Evolutionary conservation across 1,284 basidiomycete genomes (phyloP).

Genomic region (Pseudozyma pruni): DNA sequence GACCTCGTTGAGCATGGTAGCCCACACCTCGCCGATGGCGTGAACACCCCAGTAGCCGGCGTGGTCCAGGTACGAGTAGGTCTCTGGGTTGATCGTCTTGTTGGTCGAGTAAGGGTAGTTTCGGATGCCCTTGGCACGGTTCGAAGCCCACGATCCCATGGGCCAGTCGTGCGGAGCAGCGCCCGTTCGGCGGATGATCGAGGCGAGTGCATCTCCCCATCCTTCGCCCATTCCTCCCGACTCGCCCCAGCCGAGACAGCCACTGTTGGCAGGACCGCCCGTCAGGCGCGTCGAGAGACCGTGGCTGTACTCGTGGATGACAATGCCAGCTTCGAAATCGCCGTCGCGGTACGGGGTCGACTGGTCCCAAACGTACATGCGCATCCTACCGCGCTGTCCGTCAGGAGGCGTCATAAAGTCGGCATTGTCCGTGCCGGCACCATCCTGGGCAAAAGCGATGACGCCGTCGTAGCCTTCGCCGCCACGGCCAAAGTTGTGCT

Average conservation of each 20-base stretch:
- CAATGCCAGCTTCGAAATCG: slow-evolving; percentile 77
- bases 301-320: slow-evolving; percentile 73
- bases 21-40: slow-evolving; percentile 95
- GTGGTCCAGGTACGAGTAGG: slow-evolving; percentile 95
- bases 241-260: slow-evolving; percentile 88
- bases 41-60: slow-evolving; percentile 76
- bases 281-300: slow-evolving; percentile 92
- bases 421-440: slow-evolving; percentile 76
- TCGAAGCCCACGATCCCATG: slow-evolving; percentile 95
- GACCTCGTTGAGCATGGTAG: slow-evolving; percentile 83
- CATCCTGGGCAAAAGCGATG: slow-evolving; percentile 93
- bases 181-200: slow-evolving; percentile 78
- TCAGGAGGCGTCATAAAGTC: slow-evolving; percentile 72
- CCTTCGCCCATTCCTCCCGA: slow-evolving; percentile 89
- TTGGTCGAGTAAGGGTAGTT: slow-evolving; percentile 76
- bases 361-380: slow-evolving; percentile 89
- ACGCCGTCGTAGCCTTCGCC: slow-evolving; percentile 88
- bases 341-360: slow-evolving; percentile 84
- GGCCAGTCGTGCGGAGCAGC: slow-evolving; percentile 67
- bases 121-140: slow-evolving; percentile 80
- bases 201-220: slow-evolving; percentile 76
- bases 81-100: slow-evolving; percentile 83
- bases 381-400: slow-evolving; percentile 83
- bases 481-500: slow-evolving; percentile 90
- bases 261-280: slow-evolving; percentile 90